A percentile compares a stretch with the other conserved stretches of the same genome.
Conservation (phyloP, 257 asterid species). For the Rehmannia glutinosa region DNA sequence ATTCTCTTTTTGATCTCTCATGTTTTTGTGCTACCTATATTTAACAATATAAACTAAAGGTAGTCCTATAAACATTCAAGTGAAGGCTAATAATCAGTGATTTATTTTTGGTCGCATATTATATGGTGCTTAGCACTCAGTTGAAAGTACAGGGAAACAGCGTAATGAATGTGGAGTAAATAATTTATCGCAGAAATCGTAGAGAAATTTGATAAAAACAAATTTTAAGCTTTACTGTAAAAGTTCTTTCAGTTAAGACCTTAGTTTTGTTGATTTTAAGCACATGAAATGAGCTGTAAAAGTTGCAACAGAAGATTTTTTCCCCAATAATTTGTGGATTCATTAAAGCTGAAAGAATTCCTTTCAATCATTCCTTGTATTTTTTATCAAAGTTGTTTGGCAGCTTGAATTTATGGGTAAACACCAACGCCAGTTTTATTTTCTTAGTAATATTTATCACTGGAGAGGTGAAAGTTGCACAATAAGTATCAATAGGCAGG, state of each 20-base stretch:
- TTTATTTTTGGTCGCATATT: conserved; percentile 2
- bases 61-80: too few relatives aligned
- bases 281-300: conserved; percentile 6
- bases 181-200: not conserved
- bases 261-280: not conserved
- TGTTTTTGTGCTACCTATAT: not conserved
- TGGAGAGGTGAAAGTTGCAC: too few relatives aligned
- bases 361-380: not conserved
- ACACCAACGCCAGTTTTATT: not conserved
- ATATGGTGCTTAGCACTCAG: not conserved
- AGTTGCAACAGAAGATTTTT: not conserved
- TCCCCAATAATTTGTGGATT: not conserved
- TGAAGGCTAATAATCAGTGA: too few relatives aligned
- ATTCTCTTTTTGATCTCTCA: conserved; percentile 9
- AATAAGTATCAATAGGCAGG: too few relatives aligned
- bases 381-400: not conserved
- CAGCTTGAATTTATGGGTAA: not conserved
- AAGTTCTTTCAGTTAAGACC: not conserved
- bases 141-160: not conserved
- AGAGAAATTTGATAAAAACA: not conserved
- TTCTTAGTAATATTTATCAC: too few relatives aligned
- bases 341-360: conserved; percentile 7
- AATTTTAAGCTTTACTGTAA: not conserved
- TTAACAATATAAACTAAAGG: too few relatives aligned
- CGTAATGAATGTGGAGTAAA: conserved; percentile 5